Conservation (phyloP, 2,329 filamentous ascomycete genomes). For the Diaporthe sp. region DNA sequence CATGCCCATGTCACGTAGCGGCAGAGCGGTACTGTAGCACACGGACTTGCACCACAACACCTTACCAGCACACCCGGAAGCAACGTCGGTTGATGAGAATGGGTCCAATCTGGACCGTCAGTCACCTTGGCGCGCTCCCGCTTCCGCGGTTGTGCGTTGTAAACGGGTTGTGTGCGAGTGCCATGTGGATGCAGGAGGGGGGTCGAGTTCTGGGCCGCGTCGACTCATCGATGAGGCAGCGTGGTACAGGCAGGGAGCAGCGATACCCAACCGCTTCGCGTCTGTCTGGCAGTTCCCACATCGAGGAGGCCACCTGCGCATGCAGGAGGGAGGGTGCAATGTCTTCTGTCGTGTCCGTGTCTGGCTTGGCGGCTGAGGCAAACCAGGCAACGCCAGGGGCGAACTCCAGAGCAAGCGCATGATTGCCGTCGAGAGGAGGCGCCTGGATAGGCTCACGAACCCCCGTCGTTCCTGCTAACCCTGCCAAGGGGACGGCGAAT, state of each 20-base stretch:
- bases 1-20: constrained; percentile 16
- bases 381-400: constrained; percentile 1
- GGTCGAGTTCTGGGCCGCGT: constrained; percentile 33
- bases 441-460: constrained; percentile 30
- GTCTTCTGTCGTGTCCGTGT: constrained; percentile 23
- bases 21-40: constrained; percentile 4
- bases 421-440: constrained; percentile 29
- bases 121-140: constrained; percentile 30
- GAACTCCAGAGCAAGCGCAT: constrained; percentile 7
- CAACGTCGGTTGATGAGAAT: not conserved
- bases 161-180: not conserved
- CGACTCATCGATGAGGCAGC: constrained; percentile 33
- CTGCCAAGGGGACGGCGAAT: not conserved
- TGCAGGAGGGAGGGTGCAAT: constrained; percentile 16
- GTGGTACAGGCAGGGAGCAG: constrained; percentile 32
- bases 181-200: constrained; percentile 30
- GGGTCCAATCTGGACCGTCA: constrained; percentile 5
- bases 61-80: not conserved
- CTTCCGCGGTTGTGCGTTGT: constrained; percentile 12
- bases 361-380: constrained; percentile 33
- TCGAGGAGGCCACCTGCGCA: constrained; percentile 24
- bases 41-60: not conserved
- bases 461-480: constrained; percentile 9
- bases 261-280: constrained; percentile 38
- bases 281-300: constrained; percentile 27